These are phyloP conservation scores for Fusarium mangiferae DNA, from an alignment of 2,329 filamentous ascomycete genomes.

Conservation along the genomic window DNA sequence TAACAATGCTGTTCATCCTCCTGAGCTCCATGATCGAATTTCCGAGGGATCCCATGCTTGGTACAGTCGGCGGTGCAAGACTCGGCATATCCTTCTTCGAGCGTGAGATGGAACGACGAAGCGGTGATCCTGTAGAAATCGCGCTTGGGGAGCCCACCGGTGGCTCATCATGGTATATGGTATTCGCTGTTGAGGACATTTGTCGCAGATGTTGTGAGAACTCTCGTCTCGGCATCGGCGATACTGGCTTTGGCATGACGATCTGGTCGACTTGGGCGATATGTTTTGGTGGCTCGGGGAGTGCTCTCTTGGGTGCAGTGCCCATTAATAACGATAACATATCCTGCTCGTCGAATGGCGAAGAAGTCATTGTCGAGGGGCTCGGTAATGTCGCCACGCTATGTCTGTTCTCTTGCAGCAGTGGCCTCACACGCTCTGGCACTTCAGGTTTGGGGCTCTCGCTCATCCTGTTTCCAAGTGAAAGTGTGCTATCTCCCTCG, in stretches of 20 bases:
- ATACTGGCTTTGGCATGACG: conserved; percentile 43
- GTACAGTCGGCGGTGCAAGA: conserved; percentile 3
- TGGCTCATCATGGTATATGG: conserved; percentile 37
- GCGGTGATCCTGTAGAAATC: conserved; percentile 40
- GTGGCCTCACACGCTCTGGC: conserved; percentile 9
- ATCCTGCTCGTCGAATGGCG: conserved; percentile 49
- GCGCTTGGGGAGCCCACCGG: conserved; percentile 19
- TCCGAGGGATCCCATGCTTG: conserved; percentile 45
- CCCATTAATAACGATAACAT: conserved; percentile 47
- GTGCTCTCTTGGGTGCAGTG: conserved; percentile 35
- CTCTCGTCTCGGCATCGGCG: conserved; percentile 39
- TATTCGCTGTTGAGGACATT: conserved; percentile 41
- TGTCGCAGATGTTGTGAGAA: conserved; percentile 35
- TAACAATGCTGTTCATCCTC: conserved; percentile 66
- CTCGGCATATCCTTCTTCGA: conserved; percentile 21
- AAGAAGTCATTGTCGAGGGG: conserved; percentile 42
- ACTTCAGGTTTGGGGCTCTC: conserved; percentile 24
- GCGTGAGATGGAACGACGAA: conserved; percentile 30
- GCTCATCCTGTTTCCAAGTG: background rate
- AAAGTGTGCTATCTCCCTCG: conserved; percentile 29
- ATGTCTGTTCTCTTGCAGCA: conserved; percentile 20
- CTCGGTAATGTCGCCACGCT: conserved; percentile 22
- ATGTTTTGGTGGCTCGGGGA: conserved; percentile 47
- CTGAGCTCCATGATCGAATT: conserved; percentile 62
- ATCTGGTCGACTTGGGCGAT: conserved; percentile 44